Evolutionary conservation across 1,284 basidiomycete genomes (phyloP).

Genomic region (Mycosarcoma mackinlayi): DNA sequence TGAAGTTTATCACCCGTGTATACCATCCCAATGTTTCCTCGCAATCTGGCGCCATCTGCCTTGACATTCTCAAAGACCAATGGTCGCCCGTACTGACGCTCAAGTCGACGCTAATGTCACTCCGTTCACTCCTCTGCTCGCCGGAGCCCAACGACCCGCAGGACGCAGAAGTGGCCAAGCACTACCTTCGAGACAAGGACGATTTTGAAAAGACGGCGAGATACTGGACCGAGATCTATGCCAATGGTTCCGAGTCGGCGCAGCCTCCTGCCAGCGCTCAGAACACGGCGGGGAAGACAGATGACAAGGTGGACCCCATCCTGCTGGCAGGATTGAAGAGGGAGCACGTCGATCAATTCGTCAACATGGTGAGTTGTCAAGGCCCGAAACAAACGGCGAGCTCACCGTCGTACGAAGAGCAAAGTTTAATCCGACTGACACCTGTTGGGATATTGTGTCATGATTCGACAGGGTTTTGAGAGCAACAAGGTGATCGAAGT

Average conservation of each 20-base stretch:
- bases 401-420: neutral
- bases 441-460: neutral
- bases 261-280: slow-evolving; percentile 38
- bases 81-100: slow-evolving; percentile 76
- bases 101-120: slow-evolving; percentile 94
- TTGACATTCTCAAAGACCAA: slow-evolving; percentile 77
- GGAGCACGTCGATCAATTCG: slow-evolving; percentile 71
- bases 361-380: slow-evolving; percentile 58
- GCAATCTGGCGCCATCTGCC: slow-evolving; percentile 89
- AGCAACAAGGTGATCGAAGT: slow-evolving; percentile 85
- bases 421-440: neutral
- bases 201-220: slow-evolving; percentile 92
- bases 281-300: slow-evolving; percentile 56
- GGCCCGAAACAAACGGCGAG: too few species aligned
- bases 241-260: slow-evolving; percentile 51
- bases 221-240: slow-evolving; percentile 77
- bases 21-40: slow-evolving; percentile 98
- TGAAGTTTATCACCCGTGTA: slow-evolving; percentile 78
- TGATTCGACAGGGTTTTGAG: slow-evolving; percentile 73
- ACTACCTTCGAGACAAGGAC: slow-evolving; percentile 86
- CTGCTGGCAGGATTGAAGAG: slow-evolving; percentile 71
- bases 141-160: slow-evolving; percentile 97
- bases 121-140: slow-evolving; percentile 93
- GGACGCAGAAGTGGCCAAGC: slow-evolving; percentile 92
- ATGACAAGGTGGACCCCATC: slow-evolving; percentile 62